phyloP scores from a whole-genome alignment of 371 early-diverging fungal genomes.

The Mucor lusitanicus region DNA sequence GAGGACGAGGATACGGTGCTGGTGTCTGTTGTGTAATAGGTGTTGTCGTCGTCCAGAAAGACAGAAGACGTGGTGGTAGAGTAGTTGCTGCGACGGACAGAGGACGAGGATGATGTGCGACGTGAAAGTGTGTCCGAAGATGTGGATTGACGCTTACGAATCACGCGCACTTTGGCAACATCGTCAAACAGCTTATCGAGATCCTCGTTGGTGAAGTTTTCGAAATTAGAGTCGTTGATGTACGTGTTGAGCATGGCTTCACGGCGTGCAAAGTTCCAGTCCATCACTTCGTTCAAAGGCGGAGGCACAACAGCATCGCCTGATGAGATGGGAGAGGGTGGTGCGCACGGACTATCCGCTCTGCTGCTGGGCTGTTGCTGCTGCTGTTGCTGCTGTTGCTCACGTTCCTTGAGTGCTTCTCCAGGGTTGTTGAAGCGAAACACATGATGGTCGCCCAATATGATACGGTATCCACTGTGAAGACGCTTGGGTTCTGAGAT shows the following conservation, averaged over 20 bases:
- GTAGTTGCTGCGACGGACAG: conserved; percentile 19
- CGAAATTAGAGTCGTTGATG: conserved; percentile 45
- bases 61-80: conserved; percentile 21
- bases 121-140: conserved; percentile 27
- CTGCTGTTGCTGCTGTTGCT: conserved; percentile 8
- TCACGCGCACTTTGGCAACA: conserved; percentile 47
- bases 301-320: conserved; percentile 32
- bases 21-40: conserved; percentile 18
- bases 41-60: conserved; percentile 18
- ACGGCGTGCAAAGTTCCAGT: conserved; percentile 76
- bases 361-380: neutral
- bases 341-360: conserved; percentile 24
- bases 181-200: conserved; percentile 56
- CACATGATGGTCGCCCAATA: conserved; percentile 80
- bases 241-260: conserved; percentile 60
- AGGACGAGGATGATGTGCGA: conserved; percentile 27
- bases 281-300: conserved; percentile 57
- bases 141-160: conserved; percentile 26
- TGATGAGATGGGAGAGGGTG: conserved; percentile 58
- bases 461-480: conserved; percentile 78
- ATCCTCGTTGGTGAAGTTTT: conserved; percentile 53
- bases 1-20: conserved; percentile 14
- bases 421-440: conserved; percentile 89
- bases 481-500: conserved; percentile 64
- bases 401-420: conserved; percentile 76